phyloP scores from a whole-genome alignment of 495 filamentous ascomycete species.

The Pseudevernia furfuracea region DNA sequence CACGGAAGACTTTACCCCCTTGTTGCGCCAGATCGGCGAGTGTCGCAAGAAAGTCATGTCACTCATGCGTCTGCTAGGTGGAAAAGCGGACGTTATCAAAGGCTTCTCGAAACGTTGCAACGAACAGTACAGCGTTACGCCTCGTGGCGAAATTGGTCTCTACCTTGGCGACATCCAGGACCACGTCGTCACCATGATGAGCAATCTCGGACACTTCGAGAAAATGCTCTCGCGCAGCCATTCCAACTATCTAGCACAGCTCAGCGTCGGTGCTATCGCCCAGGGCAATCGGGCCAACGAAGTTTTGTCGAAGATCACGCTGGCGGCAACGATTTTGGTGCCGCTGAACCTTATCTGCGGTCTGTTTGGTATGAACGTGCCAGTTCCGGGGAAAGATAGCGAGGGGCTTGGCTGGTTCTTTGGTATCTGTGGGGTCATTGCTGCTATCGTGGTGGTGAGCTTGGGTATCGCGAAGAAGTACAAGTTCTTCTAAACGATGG shows the following conservation, averaged over 20 bases:
- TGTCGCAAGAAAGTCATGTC: conserved; percentile 92
- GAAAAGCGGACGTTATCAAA: conserved; percentile 94
- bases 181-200: conserved; percentile 98
- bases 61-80: conserved; percentile 83
- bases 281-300: conserved; percentile 75
- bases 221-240: conserved; percentile 96
- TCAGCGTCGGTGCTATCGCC: conserved; percentile 80
- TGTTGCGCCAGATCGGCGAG: conserved; percentile 80
- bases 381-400: conserved; percentile 58
- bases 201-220: conserved; percentile 88
- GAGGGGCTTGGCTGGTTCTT: conserved; percentile 66
- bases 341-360: conserved; percentile 95
- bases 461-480: conserved; percentile 41
- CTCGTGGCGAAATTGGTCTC: conserved; percentile 88
- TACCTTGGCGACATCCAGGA: conserved; percentile 97
- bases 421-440: conserved; percentile 63
- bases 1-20: conserved; percentile 74
- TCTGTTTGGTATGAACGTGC: conserved; percentile 96
- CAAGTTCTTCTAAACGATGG: conserved; percentile 35
- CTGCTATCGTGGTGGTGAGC: conserved; percentile 49
- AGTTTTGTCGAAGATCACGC: conserved; percentile 88
- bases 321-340: conserved; percentile 87
- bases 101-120: conserved; percentile 98
- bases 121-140: conserved; percentile 88
- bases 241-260: conserved; percentile 90